These are phyloP conservation scores for Aphanoascus verrucosus DNA, from an alignment of 2,329 filamentous ascomycete genomes.

Conservation along the genomic window DNA sequence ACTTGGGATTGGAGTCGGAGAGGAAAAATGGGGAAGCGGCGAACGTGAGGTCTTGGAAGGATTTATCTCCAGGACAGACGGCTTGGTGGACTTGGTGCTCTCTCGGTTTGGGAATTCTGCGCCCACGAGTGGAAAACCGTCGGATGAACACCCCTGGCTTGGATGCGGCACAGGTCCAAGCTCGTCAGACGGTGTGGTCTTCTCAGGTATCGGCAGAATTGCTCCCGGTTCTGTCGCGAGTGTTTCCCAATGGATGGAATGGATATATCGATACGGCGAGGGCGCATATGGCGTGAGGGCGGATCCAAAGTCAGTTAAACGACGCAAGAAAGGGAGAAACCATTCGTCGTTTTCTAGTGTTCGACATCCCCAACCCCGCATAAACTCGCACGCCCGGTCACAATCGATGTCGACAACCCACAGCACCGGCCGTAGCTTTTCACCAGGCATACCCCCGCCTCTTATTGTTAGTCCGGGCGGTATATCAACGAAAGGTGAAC, in stretches of 20 bases:
- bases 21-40: conserved; percentile 88
- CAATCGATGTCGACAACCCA: neutral
- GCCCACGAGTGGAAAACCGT: conserved; percentile 18
- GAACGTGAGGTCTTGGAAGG: conserved; percentile 89
- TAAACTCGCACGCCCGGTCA: conserved; percentile 3
- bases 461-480: conserved; percentile 24
- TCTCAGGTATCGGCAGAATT: conserved; percentile 66
- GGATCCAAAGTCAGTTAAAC: conserved; percentile 58
- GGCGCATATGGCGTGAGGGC: conserved; percentile 76
- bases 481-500: neutral
- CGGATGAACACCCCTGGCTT: conserved; percentile 50
- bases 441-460: conserved; percentile 37
- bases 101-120: conserved; percentile 64
- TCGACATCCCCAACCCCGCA: neutral
- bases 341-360: conserved; percentile 4
- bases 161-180: conserved; percentile 58
- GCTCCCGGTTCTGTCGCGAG: conserved; percentile 60
- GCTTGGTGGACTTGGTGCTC: conserved; percentile 77
- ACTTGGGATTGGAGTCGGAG: conserved; percentile 84
- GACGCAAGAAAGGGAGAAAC: conserved; percentile 27
- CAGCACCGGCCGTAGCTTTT: conserved; percentile 15
- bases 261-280: conserved; percentile 72
- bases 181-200: conserved; percentile 72
- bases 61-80: conserved; percentile 67
- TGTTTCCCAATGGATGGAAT: conserved; percentile 77